Evolutionary conservation across 805 yeast species (phyloP), one percentile per base, ranked within the genome.

Genomic region (Candida rishiriensis): DNA sequence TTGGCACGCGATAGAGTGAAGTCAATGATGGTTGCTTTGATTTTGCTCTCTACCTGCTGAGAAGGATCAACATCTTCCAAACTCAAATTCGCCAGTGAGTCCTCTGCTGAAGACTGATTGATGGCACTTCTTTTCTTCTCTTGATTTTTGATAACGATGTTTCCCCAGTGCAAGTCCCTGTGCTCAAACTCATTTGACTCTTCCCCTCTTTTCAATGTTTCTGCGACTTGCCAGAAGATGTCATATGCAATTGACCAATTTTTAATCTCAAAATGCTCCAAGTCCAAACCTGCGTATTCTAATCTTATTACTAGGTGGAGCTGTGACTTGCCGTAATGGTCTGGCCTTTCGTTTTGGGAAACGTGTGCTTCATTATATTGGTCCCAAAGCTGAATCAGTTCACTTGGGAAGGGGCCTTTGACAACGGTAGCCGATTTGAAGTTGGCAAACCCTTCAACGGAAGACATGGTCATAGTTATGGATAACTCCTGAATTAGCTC

Each of bases 121-220:
- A 5, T 5, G 14, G 17, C 30, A 15, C 10, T 9, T 14, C 31
- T 16, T 12, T 29, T 21, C 32, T 10, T 10, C 3, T 31, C 31
- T 21, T 21, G 26, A 36, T 34, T 31, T 29, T 39, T 33, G 14
- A 84, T 65, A 13, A 81, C 64, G 42, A 84, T 66, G 54, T 84
- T 84, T 11, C 83, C 82, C 73, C 84, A 71, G 49, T 81, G 84
- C 46, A 85, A 61, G 59, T 84, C 87, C 38, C 91, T 69, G 54
- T 85, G 91, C 61, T 84, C 90, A 61, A 83, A 83, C 48, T 73
- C 68, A 47, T 66, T 65, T 32, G 64, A 56, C 13, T 65, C 59
- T 59, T 85, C 89, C 1, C 79, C 83, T 10, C 61, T 62, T 21
- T 75, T 71, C 21, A 84, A 60, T 4, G 70, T 60, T n/a, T 65